Evolutionary conservation across 352 stramenopile genomes (phyloP), one percentile per base, ranked within the genome.

Genomic region (Phytophthora idaei): DNA sequence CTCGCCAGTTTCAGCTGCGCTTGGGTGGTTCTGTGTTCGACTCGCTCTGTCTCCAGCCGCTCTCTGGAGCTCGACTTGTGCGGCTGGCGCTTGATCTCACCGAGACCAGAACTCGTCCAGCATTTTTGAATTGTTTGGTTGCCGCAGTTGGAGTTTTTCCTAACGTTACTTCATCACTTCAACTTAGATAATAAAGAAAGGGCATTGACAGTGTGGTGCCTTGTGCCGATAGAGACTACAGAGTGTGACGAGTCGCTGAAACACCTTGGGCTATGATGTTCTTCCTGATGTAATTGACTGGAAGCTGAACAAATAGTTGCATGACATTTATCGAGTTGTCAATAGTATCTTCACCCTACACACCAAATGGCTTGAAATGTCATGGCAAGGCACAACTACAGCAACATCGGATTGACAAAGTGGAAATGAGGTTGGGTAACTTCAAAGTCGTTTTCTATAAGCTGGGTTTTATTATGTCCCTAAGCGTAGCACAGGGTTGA

Each of bases 391-490:
- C 21, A 0, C 21, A 21, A 21, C 21, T 21, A 21, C 21, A 21
- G 21, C 21, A 21, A 21, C 21, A 21, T 21, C 21, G 21, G 21
- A 21, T 21, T 45, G 15, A 25, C 39, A 45, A 21, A 21, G 39
- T 45, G 21, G 21, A 21, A 21, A 21, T 21, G 21, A 21, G 21
- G 21, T 21, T 21, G 21, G 21, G n/a, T 42, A 56, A 56, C 11
- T 57, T 57, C 17, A 34, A 6, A 29, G 27, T 17, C 15, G 29
- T 31, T 34, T 57, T 57, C 50, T 46, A 57, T 32, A 46, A 58
- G 25, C 49, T 58, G 29, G 21, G 27, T 41, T 57, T 57, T 45
- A 57, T 57, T 56, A 11, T n/a, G 15, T 39, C 31, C 29, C 15
- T 21, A 21, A 21, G 21, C 21, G 21, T 21, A 21, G 21, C 21